phyloP scores from a whole-genome alignment of 2,329 filamentous ascomycete genomes.

The Colletotrichum euphorbiae region DNA sequence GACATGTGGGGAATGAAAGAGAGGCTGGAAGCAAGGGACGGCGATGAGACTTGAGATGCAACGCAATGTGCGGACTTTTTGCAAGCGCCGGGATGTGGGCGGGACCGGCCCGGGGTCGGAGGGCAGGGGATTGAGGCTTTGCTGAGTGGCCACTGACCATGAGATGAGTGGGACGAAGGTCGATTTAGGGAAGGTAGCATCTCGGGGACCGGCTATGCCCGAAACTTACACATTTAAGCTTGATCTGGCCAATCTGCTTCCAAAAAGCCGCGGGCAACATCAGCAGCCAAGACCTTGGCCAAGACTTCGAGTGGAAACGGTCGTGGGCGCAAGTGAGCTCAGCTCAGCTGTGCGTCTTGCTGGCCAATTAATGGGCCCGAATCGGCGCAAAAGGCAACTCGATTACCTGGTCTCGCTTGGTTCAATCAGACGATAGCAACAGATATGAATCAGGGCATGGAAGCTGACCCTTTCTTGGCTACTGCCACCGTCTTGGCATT shows the following conservation, averaged over 20 bases:
- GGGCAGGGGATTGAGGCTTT: background rate
- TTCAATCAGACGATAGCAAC: constrained; percentile 8
- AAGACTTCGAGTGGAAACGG: constrained; percentile 19
- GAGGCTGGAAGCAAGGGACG: background rate
- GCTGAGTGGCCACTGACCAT: background rate
- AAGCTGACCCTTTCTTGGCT: constrained; percentile 22
- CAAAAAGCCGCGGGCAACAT: background rate
- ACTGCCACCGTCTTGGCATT: constrained; percentile 31
- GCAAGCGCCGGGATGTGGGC: constrained; percentile 11
- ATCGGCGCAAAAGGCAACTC: constrained; percentile 31
- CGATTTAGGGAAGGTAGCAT: constrained; percentile 37
- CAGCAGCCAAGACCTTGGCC: constrained; percentile 18
- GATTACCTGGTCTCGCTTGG: constrained; percentile 11
- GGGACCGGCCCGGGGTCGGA: constrained; percentile 6
- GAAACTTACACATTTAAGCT: constrained; percentile 30
- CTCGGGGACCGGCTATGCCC: constrained; percentile 26
- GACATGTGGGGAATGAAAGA: background rate
- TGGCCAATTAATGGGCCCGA: constrained; percentile 21
- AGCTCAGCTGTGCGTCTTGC: background rate
- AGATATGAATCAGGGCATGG: constrained; percentile 10
- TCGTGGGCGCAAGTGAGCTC: constrained; percentile 10
- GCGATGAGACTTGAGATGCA: background rate
- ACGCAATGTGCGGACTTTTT: background rate
- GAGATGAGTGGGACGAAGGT: constrained; percentile 15
- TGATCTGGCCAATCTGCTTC: constrained; percentile 27